Conservation (phyloP, 2,329 filamentous ascomycete genomes). For the Colletotrichum cereale region DNA sequence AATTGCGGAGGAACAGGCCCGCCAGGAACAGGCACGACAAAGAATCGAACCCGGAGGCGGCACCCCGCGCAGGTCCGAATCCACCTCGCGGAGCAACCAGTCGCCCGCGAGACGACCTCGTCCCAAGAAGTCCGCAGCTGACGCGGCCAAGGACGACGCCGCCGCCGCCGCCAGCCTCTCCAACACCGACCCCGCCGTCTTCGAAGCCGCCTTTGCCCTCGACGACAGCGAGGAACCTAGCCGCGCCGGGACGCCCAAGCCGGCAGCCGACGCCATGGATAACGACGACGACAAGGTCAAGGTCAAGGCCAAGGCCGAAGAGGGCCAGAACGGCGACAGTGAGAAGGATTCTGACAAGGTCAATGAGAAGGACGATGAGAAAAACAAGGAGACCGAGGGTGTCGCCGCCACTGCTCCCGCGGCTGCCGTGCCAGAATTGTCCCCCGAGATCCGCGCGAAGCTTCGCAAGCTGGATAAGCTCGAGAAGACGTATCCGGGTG, state of each 20-base stretch:
- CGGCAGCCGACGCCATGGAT: conserved; percentile 49
- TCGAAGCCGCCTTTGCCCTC: conserved; percentile 87
- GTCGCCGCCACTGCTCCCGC: conserved; percentile 40
- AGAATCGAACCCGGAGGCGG: conserved; percentile 24
- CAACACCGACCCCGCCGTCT: conserved; percentile 87
- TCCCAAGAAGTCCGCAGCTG: conserved; percentile 53
- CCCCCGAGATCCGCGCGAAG: conserved; percentile 80
- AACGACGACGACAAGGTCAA: conserved; percentile 47
- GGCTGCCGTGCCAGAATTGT: conserved; percentile 65
- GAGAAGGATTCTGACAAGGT: conserved; percentile 45
- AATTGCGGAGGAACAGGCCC: conserved; percentile 92
- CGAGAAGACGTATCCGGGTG: conserved; percentile 88
- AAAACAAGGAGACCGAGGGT: conserved; percentile 43
- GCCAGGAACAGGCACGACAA: conserved; percentile 66
- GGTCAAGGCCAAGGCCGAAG: conserved; percentile 40
- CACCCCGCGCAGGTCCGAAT: conserved; percentile 51
- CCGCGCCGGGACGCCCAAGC: conserved; percentile 69
- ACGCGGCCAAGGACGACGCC: conserved; percentile 49
- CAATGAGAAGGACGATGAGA: conserved; percentile 45
- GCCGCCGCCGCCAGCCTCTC: conserved; percentile 56
- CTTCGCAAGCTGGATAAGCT: conserved; percentile 91
- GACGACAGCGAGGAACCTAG: conserved; percentile 83
- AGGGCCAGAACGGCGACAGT: conserved; percentile 43
- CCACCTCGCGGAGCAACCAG: conserved; percentile 42
- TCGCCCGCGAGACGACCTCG: conserved; percentile 48